Conservation (phyloP, 805 yeast genomes). For the Yarrowia sp. region DNA sequence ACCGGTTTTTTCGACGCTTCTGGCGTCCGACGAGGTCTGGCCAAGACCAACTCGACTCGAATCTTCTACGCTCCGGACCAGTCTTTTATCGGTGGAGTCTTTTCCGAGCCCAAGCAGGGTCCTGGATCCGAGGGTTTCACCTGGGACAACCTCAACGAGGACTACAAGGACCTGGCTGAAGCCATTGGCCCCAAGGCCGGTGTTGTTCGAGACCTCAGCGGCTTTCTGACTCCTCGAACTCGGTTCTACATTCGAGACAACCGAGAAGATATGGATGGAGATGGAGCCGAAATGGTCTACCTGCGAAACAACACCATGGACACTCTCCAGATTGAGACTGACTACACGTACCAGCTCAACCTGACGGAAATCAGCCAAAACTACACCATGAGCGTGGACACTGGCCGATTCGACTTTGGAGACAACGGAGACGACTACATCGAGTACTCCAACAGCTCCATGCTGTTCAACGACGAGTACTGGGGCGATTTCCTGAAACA, state of each 20-base stretch:
- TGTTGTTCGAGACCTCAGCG: not conserved
- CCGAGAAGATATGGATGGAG: not conserved
- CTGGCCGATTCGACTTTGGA: not conserved
- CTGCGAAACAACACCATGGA: slow-evolving; percentile 7
- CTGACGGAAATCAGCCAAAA: not conserved
- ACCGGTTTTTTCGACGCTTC: not conserved
- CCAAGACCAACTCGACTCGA: not conserved
- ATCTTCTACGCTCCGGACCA: not conserved
- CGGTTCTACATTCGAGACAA: not conserved
- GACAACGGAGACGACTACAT: not conserved
- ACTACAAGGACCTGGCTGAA: not conserved
- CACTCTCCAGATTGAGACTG: not conserved
- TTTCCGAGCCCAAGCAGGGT: not conserved
- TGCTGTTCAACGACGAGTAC: not conserved
- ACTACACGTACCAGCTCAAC: not conserved
- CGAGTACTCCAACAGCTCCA: not conserved
- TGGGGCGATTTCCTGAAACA: not conserved
- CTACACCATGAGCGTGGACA: not conserved
- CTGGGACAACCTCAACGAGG: not conserved
- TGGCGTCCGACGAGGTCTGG: not conserved
- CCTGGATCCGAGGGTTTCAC: not conserved
- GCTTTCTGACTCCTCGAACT: not conserved
- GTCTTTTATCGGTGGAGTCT: slow-evolving; percentile 3
- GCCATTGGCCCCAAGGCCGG: not conserved
- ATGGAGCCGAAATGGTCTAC: not conserved